Percentiles rank a stretch among this genome's conserved stretches.
phyloP scores from a whole-genome alignment of 1,284 basidiomycete species.

The Megacollybia platyphylla region DNA sequence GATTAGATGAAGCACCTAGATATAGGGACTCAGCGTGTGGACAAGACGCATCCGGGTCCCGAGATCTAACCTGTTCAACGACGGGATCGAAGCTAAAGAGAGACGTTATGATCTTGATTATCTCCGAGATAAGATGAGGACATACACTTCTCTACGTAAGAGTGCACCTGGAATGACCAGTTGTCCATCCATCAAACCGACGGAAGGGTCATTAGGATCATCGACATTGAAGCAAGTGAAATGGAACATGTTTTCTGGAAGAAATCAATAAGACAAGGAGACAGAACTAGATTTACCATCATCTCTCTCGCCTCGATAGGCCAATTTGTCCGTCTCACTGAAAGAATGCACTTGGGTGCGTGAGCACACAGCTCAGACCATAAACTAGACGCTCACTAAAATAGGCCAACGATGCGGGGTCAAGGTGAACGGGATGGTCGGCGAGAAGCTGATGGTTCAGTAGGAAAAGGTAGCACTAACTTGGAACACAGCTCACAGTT shows the following conservation, averaged over 20 bases:
- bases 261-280: constrained; percentile 7
- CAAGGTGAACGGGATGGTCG: constrained; percentile 70
- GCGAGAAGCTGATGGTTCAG: constrained; percentile 27
- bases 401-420: constrained; percentile 63
- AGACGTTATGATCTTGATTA: not conserved
- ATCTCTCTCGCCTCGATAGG: constrained; percentile 55
- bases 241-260: constrained; percentile 62
- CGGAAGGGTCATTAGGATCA: constrained; percentile 59
- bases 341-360: constrained; percentile 53
- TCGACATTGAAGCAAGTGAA: constrained; percentile 75
- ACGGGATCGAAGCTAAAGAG: constrained; percentile 51
- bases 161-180: constrained; percentile 67
- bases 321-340: constrained; percentile 74
- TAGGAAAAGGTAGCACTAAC: constrained; percentile 2
- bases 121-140: not conserved
- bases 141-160: constrained; percentile 54
- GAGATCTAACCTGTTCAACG: constrained; percentile 43
- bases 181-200: constrained; percentile 69
- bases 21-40: constrained; percentile 6
- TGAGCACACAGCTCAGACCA: not conserved
- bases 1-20: constrained; percentile 60
- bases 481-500: constrained; percentile 22
- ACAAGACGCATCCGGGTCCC: constrained; percentile 8
- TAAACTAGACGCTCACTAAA: constrained; percentile 34
- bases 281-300: constrained; percentile 29